A percentile compares a stretch with the other conserved stretches of the same genome.
Conservation (phyloP, 192 early-diverging fungal species). For the Umbelopsis vinacea region DNA sequence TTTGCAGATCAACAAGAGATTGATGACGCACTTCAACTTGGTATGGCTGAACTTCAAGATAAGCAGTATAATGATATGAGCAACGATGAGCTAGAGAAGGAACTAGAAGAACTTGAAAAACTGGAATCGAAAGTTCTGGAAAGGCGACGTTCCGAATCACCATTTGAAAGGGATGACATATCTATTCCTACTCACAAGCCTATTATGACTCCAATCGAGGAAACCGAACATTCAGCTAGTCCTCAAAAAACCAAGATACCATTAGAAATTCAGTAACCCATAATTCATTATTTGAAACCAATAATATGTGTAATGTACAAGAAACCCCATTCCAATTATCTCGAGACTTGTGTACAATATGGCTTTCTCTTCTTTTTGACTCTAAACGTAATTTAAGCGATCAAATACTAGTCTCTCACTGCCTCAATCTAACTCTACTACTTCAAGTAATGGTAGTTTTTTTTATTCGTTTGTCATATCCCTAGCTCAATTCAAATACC, state of each 20-base stretch:
- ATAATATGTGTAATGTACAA: background rate
- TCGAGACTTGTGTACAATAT: too few relatives aligned
- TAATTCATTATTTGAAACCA: background rate
- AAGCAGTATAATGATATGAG: background rate
- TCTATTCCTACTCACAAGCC: constrained; percentile 3
- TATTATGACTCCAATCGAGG: background rate
- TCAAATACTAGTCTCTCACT: too few relatives aligned
- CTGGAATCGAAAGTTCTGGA: background rate
- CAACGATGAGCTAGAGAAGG: background rate
- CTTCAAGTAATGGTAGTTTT: too few relatives aligned
- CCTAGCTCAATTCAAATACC: too few relatives aligned
- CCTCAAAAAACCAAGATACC: constrained; percentile 15
- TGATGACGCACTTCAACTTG: constrained; percentile 48
- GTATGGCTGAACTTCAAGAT: constrained; percentile 1
- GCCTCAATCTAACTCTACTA: too few relatives aligned
- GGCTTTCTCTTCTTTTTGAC: too few relatives aligned
- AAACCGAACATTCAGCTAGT: background rate
- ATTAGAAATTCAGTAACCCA: constrained; percentile 10
- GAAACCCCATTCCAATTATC: background rate
- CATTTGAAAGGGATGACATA: background rate
- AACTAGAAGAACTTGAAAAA: background rate
- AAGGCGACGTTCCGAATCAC: background rate
- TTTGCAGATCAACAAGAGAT: constrained; percentile 67
- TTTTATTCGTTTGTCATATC: too few relatives aligned
- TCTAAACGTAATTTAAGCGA: too few relatives aligned